phyloP scores from a whole-genome alignment of 78 protist genomes.

The Thecamonas trahens region DNA sequence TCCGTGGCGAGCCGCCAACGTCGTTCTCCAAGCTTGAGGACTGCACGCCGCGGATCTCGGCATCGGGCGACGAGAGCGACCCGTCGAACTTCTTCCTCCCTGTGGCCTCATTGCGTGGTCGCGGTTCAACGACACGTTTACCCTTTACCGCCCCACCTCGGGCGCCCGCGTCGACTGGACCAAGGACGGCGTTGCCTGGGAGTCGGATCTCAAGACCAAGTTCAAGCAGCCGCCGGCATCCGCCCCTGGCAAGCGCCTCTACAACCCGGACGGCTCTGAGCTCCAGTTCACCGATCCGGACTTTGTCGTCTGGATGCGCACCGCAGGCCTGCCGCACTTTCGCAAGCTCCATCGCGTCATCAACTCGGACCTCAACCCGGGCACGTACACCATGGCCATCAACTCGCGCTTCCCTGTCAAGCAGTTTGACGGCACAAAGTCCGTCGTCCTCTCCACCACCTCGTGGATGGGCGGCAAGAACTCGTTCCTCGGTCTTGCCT shows the following conservation, averaged over 20 bases:
- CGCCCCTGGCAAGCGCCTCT: neutral
- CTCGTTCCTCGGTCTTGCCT: conserved; percentile 77
- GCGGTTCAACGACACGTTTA: conserved; percentile 71
- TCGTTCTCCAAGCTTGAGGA: neutral
- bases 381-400: conserved; percentile 39
- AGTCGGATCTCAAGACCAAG: conserved; percentile 64
- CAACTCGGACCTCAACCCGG: conserved; percentile 37
- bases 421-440: conserved; percentile 71
- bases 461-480: conserved; percentile 95
- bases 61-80: neutral
- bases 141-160: neutral
- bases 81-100: conserved; percentile 50
- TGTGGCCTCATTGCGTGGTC: conserved; percentile 85
- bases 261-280: conserved; percentile 15
- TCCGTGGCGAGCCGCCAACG: conserved; percentile 27
- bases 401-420: conserved; percentile 50
- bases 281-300: conserved; percentile 33
- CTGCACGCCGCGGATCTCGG: conserved; percentile 64
- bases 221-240: conserved; percentile 45
- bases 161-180: no score
- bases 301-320: conserved; percentile 94
- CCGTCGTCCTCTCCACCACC: conserved; percentile 78
- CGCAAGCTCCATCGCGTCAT: conserved; percentile 77
- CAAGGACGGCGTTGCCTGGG: conserved; percentile 76
- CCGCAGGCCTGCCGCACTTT: conserved; percentile 90